Evolutionary conservation across 345 rosid species (phyloP), one percentile per base, ranked within the genome.

Genomic region (Abelmoschus esculentus): DNA sequence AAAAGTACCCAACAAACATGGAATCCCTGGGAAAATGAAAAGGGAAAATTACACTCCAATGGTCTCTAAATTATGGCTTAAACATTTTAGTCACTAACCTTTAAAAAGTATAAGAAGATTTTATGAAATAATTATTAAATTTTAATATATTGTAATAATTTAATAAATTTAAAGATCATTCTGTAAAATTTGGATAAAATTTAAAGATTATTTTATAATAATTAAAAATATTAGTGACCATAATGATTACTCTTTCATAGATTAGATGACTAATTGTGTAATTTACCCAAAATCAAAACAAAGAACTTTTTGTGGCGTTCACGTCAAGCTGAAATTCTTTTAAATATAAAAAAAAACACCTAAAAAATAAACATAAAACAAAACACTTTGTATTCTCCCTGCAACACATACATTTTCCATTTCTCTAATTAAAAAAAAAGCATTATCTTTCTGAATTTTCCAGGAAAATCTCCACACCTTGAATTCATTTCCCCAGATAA

Each of bases 271-370:
- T 22, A 22, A 0, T 22, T 22, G 26, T 22, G 26, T 22, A 22
- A 22, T 22, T 22, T 22, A 0, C 26, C 1, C 26, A 22, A 22
- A 22, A 22, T 22, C 1, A 50, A 53, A 53, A 53, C 6, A 52
- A 7, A 53, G 19, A 18, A 52, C 0, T 6, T 70, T 74, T 73
- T 73, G 75, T 83, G 80, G 82, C 81, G 85, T 82, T 78, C 60
- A 74, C 85, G 86, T 76, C n/a, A 76, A 80, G 80, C 82, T 63
- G 75, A 67, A 81, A 72, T 73, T 53, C 57, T 22, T 80, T 22
- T 80, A 62, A 61, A 63, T 74, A 66, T 3, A 66, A 42, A 4
- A 60, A 49, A 44, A 18, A 53, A 11, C 72, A 57, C 19, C 14
- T 5, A 42, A 63, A 40, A 22, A 2, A 44, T 36, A 53, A 53